phyloP scores from a whole-genome alignment of 208 protist species.

The Paratrypanosoma confusum region DNA sequence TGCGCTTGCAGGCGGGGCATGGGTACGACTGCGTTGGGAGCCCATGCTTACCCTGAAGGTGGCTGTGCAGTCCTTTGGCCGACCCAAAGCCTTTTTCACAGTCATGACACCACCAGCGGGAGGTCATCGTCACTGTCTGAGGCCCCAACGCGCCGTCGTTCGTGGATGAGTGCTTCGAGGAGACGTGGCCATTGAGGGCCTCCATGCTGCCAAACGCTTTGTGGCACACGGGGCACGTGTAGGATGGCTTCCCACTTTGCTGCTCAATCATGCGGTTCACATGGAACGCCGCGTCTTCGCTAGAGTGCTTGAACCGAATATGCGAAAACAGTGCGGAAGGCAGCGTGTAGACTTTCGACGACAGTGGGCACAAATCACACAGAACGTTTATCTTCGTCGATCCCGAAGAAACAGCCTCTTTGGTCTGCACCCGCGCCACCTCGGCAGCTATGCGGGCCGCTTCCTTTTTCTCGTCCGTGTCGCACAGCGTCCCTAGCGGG shows the following conservation, averaged over 20 bases:
- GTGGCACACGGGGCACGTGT: conserved; percentile 41
- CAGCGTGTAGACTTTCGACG: conserved; percentile 44
- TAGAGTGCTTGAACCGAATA: conserved; percentile 74
- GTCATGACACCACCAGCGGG: conserved; percentile 67
- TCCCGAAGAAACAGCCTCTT: background rate
- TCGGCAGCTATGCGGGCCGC: background rate
- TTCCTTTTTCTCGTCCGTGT: background rate
- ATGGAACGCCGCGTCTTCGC: conserved; percentile 57
- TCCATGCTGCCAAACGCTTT: conserved; percentile 17
- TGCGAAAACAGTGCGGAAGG: conserved; percentile 75
- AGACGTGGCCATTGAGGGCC: conserved; percentile 32
- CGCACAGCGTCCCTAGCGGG: conserved; percentile 9
- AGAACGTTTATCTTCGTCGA: conserved; percentile 15
- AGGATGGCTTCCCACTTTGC: conserved; percentile 13
- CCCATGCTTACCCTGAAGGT: conserved; percentile 46
- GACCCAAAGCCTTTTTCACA: conserved; percentile 69
- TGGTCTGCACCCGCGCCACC: background rate
- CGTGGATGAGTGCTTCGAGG: conserved; percentile 19
- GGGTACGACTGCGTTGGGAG: conserved; percentile 30
- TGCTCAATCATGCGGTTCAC: conserved; percentile 55
- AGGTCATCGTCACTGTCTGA: conserved; percentile 18
- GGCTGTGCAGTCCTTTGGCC: conserved; percentile 32
- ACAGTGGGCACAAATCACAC: conserved; percentile 53
- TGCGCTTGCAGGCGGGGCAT: conserved; percentile 76
- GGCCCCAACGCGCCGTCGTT: background rate